Evolutionary conservation across 2,329 filamentous ascomycete species (phyloP).

Genomic region (Fusarium sp.): DNA sequence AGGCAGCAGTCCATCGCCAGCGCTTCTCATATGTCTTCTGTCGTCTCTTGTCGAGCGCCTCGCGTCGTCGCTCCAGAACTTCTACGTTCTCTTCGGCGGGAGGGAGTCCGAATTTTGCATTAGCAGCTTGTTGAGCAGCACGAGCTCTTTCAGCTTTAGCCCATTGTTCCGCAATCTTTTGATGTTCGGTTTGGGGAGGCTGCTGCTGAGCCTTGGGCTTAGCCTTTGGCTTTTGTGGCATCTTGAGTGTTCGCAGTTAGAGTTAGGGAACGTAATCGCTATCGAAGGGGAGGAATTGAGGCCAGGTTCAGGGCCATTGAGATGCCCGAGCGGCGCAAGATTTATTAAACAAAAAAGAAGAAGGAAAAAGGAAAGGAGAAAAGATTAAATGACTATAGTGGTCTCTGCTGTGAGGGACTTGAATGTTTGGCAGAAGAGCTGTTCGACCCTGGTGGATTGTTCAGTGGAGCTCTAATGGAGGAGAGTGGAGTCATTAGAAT

Average conservation of each 20-base stretch:
- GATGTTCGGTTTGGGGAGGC: slow-evolving; percentile 55
- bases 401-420: slow-evolving; percentile 33
- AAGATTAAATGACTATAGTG: slow-evolving; percentile 18
- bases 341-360: slow-evolving; percentile 16
- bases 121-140: slow-evolving; percentile 53
- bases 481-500: slow-evolving; percentile 23
- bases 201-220: slow-evolving; percentile 42
- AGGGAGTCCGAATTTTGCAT: slow-evolving; percentile 43
- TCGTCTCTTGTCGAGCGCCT: slow-evolving; percentile 58
- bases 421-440: slow-evolving; percentile 21
- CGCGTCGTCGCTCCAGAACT: slow-evolving; percentile 56
- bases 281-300: slow-evolving; percentile 17
- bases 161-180: slow-evolving; percentile 63
- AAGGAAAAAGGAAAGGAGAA: background rate
- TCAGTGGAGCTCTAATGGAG: slow-evolving; percentile 33
- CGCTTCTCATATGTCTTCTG: slow-evolving; percentile 62
- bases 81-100: slow-evolving; percentile 49
- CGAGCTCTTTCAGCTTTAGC: slow-evolving; percentile 63
- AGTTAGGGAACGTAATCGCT: slow-evolving; percentile 23
- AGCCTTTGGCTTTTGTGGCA: slow-evolving; percentile 41
- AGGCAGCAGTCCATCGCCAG: slow-evolving; percentile 69
- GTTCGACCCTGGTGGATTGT: slow-evolving; percentile 33
- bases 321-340: slow-evolving; percentile 15
- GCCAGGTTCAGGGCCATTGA: slow-evolving; percentile 43
- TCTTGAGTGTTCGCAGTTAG: slow-evolving; percentile 39